Conservation (phyloP, 2,329 filamentous ascomycete genomes). For the Aspergillus tamarii region DNA sequence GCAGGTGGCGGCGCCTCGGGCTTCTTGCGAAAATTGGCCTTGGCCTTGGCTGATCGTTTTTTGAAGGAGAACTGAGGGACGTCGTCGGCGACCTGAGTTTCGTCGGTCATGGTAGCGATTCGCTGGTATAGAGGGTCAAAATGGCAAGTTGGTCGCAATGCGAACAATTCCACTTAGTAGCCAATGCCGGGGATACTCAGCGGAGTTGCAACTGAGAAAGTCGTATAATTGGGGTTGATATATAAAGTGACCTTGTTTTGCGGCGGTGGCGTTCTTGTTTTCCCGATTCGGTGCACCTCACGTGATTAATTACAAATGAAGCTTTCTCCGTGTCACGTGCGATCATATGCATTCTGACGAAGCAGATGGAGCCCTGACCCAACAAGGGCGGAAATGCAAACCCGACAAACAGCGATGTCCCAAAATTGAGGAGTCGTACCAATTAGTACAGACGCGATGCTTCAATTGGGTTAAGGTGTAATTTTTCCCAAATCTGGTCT, state of each 20-base stretch:
- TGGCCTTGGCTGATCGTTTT: conserved; percentile 77
- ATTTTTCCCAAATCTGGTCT: not conserved
- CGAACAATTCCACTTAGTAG: not conserved
- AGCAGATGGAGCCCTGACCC: not conserved
- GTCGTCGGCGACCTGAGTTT: conserved; percentile 23
- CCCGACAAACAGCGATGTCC: conserved; percentile 4
- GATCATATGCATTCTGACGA: not conserved
- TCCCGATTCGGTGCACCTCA: not conserved
- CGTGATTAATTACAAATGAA: conserved; percentile 7
- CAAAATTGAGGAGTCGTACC: not conserved
- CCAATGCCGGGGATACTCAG: not conserved
- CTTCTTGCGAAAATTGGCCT: conserved; percentile 78
- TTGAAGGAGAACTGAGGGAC: conserved; percentile 66
- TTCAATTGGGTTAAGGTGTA: not conserved
- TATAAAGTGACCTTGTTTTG: not conserved
- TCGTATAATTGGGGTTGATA: not conserved
- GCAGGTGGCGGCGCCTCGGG: conserved; percentile 75
- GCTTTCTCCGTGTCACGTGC: not conserved
- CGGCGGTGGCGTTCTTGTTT: not conserved
- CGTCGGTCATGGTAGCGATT: conserved; percentile 33
- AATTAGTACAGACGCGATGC: not conserved
- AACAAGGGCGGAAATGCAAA: conserved; percentile 5
- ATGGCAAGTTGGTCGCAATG: not conserved
- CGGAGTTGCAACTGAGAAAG: not conserved
- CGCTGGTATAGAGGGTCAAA: not conserved